Evolutionary conservation across 768 basidiomycete species (phyloP), one percentile per base, ranked within the genome.

Genomic region (Clathrus columnatus): DNA sequence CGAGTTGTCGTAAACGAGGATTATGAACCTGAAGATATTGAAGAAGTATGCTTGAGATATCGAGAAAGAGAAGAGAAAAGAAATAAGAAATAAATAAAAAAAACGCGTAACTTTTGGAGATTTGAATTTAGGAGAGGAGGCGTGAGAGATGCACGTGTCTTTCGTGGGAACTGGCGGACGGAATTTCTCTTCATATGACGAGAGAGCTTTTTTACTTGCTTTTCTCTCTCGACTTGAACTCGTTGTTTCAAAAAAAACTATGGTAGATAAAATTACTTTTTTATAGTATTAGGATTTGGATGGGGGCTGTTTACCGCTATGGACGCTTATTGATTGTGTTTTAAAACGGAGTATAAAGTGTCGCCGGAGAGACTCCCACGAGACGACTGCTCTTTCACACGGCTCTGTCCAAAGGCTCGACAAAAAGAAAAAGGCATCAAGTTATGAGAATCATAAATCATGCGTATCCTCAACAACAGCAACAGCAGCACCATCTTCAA

Each of bases 391-490:
- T 16, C 23, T 14, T 47, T 55, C 54, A 44, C 54, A 55, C 54
- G 54, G 48, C 44, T 24, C 42, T 24, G 11, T 10, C 51, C 51
- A 53, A 36, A 53, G 41, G 51, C n/a, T 46, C 16, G 7, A 24
- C 16, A 20, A 28, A 23, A 20, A 26, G 24, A 55, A 36, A 36
- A 36, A n/a, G 36, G 36, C 36, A 5, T 36, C 36, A 4, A 36
- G 36, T 36, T 30, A 55, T 55, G 54, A 55, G 54, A 55, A 55
- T 55, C 54, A 55, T 55, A 55, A 55, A 42, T 36, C 54, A 55
- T 55, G 54, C 54, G 26, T 55, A 55, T 55, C 45, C 54, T 48
- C 46, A 23, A 23, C 46, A 23, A 7, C 46, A 23, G 23, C 51
- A 20, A 27, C 53, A 47, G 27, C 54, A 24, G 18, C 54, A 47